Conservation (phyloP, 179 eudicot genomes). For the Vitellaria paradoxa region DNA sequence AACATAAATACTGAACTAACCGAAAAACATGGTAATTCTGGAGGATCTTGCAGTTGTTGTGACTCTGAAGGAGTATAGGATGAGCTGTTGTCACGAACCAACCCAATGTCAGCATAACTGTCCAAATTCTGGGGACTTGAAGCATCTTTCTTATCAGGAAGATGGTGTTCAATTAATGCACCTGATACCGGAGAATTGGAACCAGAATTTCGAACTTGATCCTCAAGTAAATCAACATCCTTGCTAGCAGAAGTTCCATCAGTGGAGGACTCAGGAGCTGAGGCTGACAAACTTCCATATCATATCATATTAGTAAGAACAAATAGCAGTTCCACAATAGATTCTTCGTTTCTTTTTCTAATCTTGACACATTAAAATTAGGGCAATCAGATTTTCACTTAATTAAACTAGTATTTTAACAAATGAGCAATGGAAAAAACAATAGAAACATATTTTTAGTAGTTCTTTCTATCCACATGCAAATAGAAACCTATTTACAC, state of each 20-base stretch:
- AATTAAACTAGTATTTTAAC: too few relatives aligned
- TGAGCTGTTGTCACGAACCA: constrained; percentile 41
- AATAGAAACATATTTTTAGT: too few relatives aligned
- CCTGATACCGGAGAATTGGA: constrained; percentile 58
- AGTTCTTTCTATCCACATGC: too few relatives aligned
- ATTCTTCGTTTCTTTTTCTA: too few relatives aligned
- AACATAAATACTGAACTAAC: constrained; percentile 41
- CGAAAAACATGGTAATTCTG: constrained; percentile 57
- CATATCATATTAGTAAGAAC: constrained; percentile 9
- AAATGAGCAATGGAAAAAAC: too few relatives aligned
- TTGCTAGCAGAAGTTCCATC: constrained; percentile 39
- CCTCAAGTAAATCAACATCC: constrained; percentile 44
- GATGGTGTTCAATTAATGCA: constrained; percentile 45
- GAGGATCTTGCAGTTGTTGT: constrained; percentile 57
- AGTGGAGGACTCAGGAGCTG: constrained; percentile 37
- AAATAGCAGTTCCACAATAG: not conserved
- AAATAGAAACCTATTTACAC: too few relatives aligned
- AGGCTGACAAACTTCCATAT: constrained; percentile 31
- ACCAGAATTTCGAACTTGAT: constrained; percentile 47
- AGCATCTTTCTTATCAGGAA: constrained; percentile 41
- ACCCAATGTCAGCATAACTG: constrained; percentile 53
- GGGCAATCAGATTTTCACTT: too few relatives aligned
- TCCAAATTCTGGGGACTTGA: constrained; percentile 40
- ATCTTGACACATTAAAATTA: too few relatives aligned
- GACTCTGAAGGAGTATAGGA: constrained; percentile 49